Evolutionary conservation across 495 filamentous ascomycete genomes (phyloP).

Genomic region (Lasiosphaeria miniovina): DNA sequence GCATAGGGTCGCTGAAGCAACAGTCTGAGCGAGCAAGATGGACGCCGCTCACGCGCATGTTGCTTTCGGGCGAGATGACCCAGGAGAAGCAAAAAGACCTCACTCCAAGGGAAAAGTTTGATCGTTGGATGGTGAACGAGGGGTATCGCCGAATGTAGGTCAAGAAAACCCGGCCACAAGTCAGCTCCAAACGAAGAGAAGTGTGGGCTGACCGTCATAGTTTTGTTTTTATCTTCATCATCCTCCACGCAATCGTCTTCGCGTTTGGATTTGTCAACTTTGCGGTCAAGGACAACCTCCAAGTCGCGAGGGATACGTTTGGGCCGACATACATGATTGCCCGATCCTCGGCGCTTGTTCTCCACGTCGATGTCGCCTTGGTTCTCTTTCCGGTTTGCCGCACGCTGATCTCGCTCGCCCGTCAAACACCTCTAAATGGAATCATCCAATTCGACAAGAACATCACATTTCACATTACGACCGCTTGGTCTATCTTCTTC

Average conservation of each 20-base stretch:
- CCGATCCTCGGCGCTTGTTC: conserved; percentile 62
- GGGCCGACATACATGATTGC: conserved; percentile 71
- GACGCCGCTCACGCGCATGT: conserved; percentile 66
- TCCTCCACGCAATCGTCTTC: conserved; percentile 66
- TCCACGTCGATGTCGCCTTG: conserved; percentile 73
- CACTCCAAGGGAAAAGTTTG: conserved; percentile 49
- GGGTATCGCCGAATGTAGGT: conserved; percentile 70
- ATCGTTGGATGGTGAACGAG: conserved; percentile 74
- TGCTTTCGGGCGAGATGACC: conserved; percentile 68
- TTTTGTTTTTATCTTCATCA: conserved; percentile 67
- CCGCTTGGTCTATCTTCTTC: conserved; percentile 77
- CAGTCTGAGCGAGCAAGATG: conserved; percentile 61
- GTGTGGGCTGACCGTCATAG: conserved; percentile 38
- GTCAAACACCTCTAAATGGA: conserved; percentile 72
- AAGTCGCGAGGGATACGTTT: conserved; percentile 58
- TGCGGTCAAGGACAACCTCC: conserved; percentile 66
- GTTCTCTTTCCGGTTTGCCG: conserved; percentile 77
- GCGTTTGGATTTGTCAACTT: conserved; percentile 74
- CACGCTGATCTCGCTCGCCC: conserved; percentile 69
- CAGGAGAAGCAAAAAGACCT: conserved; percentile 59
- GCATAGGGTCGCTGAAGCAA: conserved; percentile 34
- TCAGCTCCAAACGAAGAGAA: not conserved
- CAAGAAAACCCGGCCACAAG: not conserved
- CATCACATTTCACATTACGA: conserved; percentile 77
- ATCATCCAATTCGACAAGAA: conserved; percentile 81